These are phyloP conservation scores for Pestalotiopsis sp. DNA, from an alignment of 2,329 filamentous ascomycete species.

Conservation along the genomic window DNA sequence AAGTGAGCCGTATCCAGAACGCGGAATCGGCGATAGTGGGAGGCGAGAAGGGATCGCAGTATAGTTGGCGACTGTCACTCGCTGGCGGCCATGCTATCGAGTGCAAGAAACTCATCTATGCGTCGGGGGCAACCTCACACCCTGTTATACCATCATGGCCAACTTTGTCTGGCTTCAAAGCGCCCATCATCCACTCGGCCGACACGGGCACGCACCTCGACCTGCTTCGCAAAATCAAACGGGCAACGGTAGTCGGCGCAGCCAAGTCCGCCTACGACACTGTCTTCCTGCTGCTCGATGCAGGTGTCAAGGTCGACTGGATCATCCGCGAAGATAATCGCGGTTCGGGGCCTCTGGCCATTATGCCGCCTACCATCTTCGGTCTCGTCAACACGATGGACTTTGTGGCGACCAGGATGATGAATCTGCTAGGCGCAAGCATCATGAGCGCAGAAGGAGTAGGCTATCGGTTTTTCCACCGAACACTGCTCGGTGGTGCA, in stretches of 20 bases:
- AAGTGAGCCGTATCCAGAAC: too few relatives aligned
- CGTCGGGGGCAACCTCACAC: too few relatives aligned
- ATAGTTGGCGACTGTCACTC: too few relatives aligned
- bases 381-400: slow-evolving; percentile 30
- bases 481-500: slow-evolving; percentile 5
- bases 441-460: slow-evolving; percentile 32
- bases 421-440: slow-evolving; percentile 27
- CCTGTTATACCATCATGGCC: too few relatives aligned
- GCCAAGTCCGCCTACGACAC: slow-evolving; percentile 31
- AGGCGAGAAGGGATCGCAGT: too few relatives aligned
- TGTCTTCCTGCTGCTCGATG: slow-evolving; percentile 26
- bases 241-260: slow-evolving; percentile 19
- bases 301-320: slow-evolving; percentile 29
- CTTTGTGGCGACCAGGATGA: slow-evolving; percentile 26
- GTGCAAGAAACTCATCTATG: too few relatives aligned
- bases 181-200: too few relatives aligned
- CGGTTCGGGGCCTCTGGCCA: slow-evolving; percentile 25
- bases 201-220: too few relatives aligned
- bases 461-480: slow-evolving; percentile 29
- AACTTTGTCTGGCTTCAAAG: too few relatives aligned
- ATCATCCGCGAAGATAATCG: slow-evolving; percentile 23
- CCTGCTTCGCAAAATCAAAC: too few relatives aligned
- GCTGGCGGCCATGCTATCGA: too few relatives aligned
- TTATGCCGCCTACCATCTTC: slow-evolving; percentile 29
- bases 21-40: too few relatives aligned